Base-by-base conservation (phyloP, 1,139 yeast genomes). In the Lodderomyces orthopsilosis region DNA sequence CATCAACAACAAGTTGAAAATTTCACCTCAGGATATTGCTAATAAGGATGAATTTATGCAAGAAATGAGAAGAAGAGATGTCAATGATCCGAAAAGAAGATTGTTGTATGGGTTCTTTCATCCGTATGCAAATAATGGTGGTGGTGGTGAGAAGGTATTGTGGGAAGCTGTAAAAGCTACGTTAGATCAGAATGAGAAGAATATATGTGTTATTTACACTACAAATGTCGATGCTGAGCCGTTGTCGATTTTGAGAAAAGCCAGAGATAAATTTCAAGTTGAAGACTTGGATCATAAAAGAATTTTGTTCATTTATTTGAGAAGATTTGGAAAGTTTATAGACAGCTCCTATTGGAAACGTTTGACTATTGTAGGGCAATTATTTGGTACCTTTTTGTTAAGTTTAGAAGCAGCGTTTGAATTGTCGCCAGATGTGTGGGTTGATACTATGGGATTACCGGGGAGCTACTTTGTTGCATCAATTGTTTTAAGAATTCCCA, bases 71-170 rank as follows among this genome's bases (percentile, higher is more conserved):
- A 69, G 70, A 17, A 57, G 77, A 40, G 66, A 57, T 27, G 61
- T 64, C 6, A 56, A 59, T 14, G 80, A 72, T 51, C 64, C 66
- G 5, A 58, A 54, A 34, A 63, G 85, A 36, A 68, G 59, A 41
- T 51, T 70, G 15, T 59, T 88, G 15, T 85, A 70, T 56, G 99
- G 98, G 6, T 91, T 87, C 58, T 90, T 93, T 70, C 99, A 94
- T 63, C 98, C 98, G 0, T 87, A 85, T 55, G 91, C 97, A 51
- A 88, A 88, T 60, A 94, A 96, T 38, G 96, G 96, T 33, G 98
- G 98, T 15, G 99, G 99, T 33, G 99, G 99, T 19, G 99, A 94
- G 62, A 77, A 95, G 41, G 98, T 94, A 0, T 70, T 94, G 38
- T 94, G 98, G 98, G 90, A 88, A 45, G 96, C 97, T 0, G 88